Conservation (phyloP, 148 eudicot species). For the Nyssa sinensis region DNA sequence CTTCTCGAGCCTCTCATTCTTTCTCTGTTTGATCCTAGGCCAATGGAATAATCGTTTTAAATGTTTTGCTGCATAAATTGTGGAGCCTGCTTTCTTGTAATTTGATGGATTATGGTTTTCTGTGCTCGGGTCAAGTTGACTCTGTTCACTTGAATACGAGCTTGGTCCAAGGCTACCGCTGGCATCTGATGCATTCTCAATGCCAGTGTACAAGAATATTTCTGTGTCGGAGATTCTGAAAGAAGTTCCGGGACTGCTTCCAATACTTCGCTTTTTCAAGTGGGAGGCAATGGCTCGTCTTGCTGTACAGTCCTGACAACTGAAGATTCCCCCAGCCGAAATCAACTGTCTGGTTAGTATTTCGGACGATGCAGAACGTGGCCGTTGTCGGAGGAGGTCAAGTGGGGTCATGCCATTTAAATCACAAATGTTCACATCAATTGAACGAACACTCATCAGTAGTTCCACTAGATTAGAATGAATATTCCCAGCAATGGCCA, state of each 20-base stretch:
- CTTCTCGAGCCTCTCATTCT: slow-evolving; percentile 32
- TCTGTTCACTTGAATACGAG: slow-evolving; percentile 33
- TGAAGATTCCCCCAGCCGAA: slow-evolving; percentile 83
- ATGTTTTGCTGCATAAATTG: slow-evolving; percentile 42
- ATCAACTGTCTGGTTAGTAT: slow-evolving; percentile 62
- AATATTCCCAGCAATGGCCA: slow-evolving; percentile 71
- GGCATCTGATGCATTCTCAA: slow-evolving; percentile 38
- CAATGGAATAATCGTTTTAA: slow-evolving; percentile 67
- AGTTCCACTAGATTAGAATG: slow-evolving; percentile 69
- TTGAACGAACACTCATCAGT: slow-evolving; percentile 58
- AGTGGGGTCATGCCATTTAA: slow-evolving; percentile 75
- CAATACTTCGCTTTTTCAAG: slow-evolving; percentile 61
- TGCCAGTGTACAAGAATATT: slow-evolving; percentile 55
- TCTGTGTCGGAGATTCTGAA: slow-evolving; percentile 70
- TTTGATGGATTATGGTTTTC: slow-evolving; percentile 23
- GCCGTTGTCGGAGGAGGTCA: slow-evolving; percentile 80
- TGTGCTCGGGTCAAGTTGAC: slow-evolving; percentile 34
- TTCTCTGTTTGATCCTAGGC: slow-evolving; percentile 47
- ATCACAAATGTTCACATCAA: slow-evolving; percentile 68
- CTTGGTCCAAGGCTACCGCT: slow-evolving; percentile 17
- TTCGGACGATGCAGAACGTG: slow-evolving; percentile 67
- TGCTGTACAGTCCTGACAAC: slow-evolving; percentile 60
- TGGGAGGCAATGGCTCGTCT: slow-evolving; percentile 79
- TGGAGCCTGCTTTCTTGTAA: slow-evolving; percentile 35
- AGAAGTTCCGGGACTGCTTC: slow-evolving; percentile 84